Percentiles rank a stretch among this genome's conserved stretches.
Evolutionary conservation across 225 moss, liverwort and hornwort species (phyloP).

Genomic region (Takakia lepidozioides): DNA sequence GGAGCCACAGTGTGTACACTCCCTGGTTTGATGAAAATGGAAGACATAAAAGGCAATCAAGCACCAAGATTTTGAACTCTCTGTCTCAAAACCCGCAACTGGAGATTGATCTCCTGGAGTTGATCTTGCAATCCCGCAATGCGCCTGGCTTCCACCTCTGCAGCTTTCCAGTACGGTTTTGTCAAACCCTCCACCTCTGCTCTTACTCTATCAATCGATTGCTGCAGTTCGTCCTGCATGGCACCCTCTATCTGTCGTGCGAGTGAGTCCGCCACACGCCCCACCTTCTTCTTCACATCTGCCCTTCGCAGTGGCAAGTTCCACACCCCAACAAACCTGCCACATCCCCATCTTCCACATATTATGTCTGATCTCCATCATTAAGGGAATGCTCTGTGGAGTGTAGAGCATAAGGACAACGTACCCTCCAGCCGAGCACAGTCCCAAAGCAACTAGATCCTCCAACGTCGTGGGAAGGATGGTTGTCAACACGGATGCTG

Average conservation of each 20-base stretch:
- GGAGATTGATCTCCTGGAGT: conserved; percentile 46
- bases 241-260: conserved; percentile 59
- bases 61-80: conserved; percentile 82
- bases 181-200: conserved; percentile 57
- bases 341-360: too few relatives aligned
- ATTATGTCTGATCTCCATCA: too few relatives aligned
- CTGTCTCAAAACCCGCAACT: conserved; percentile 54
- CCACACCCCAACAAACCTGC: conserved; percentile 75
- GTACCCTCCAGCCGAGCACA: conserved; percentile 99
- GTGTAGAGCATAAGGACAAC: too few relatives aligned
- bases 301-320: conserved; percentile 72
- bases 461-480: conserved; percentile 80
- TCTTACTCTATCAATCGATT: conserved; percentile 42
- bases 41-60: conserved; percentile 12
- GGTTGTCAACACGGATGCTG: conserved; percentile 83
- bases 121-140: conserved; percentile 50
- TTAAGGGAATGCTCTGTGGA: too few relatives aligned
- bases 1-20: too few relatives aligned
- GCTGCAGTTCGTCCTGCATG: conserved; percentile 69
- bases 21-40: too few relatives aligned
- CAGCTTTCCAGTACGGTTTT: conserved; percentile 44
- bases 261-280: conserved; percentile 64
- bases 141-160: conserved; percentile 39
- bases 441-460: conserved; percentile 81
- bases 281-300: conserved; percentile 77